Conservation (phyloP, 2,329 filamentous ascomycete species). For the Talaromyces verruculosus region DNA sequence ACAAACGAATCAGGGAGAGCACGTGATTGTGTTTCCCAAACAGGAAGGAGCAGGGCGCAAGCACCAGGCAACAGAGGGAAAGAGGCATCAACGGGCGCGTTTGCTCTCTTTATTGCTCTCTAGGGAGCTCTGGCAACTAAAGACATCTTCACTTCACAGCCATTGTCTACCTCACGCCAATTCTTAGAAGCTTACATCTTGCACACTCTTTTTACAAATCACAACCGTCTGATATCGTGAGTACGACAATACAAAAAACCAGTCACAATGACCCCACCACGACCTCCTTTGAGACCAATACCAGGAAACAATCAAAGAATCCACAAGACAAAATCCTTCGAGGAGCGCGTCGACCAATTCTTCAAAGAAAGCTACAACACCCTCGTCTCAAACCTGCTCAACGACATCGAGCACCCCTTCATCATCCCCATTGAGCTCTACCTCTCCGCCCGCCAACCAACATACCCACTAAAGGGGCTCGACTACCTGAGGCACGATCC, state of each 20-base stretch:
- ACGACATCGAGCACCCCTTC: neutral
- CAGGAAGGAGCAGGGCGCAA: constrained; percentile 3
- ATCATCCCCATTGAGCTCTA: constrained; percentile 16
- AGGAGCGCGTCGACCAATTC: neutral
- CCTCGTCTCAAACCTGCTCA: neutral
- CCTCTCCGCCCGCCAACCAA: neutral
- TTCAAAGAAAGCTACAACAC: neutral
- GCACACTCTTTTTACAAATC: neutral
- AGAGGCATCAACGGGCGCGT: neutral
- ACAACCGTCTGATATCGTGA: neutral
- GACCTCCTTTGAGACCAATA: neutral
- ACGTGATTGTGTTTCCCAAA: neutral
- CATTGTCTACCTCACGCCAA: neutral
- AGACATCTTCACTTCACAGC: neutral
- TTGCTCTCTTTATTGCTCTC: neutral
- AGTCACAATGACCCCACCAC: neutral
- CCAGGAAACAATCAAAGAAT: neutral
- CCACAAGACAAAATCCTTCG: neutral
- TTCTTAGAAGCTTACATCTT: neutral
- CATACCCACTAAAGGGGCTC: neutral
- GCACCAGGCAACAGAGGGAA: neutral
- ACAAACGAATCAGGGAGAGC: neutral
- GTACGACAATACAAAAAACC: neutral
- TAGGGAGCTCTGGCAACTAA: neutral
- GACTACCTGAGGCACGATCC: neutral